phyloP scores from a whole-genome alignment of 2,329 filamentous ascomycete species.

The Blumeria graminis region DNA sequence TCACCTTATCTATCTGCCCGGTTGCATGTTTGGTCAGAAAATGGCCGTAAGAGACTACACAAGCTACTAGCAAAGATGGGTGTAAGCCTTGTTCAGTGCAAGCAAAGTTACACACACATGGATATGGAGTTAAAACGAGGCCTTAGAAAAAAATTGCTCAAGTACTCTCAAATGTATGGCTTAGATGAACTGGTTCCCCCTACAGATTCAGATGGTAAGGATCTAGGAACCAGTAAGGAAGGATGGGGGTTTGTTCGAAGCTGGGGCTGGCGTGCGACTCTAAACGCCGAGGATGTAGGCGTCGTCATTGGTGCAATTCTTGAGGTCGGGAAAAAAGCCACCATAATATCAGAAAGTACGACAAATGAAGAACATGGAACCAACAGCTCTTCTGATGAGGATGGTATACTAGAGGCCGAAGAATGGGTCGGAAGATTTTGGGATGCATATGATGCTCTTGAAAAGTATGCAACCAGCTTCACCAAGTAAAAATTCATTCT shows the following conservation, averaged over 20 bases:
- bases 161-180: slow-evolving; percentile 82
- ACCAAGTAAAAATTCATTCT: background rate
- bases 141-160: slow-evolving; percentile 60
- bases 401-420: slow-evolving; percentile 26
- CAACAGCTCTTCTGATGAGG: slow-evolving; percentile 21
- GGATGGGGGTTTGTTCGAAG: slow-evolving; percentile 93
- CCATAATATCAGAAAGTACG: slow-evolving; percentile 10
- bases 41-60: slow-evolving; percentile 66
- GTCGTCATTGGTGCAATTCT: slow-evolving; percentile 78
- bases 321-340: slow-evolving; percentile 48
- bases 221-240: slow-evolving; percentile 52
- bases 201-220: slow-evolving; percentile 43
- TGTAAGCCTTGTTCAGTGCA: slow-evolving; percentile 77
- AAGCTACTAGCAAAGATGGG: slow-evolving; percentile 97
- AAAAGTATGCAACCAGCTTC: slow-evolving; percentile 26
- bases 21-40: slow-evolving; percentile 84
- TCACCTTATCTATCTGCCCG: slow-evolving; percentile 83
- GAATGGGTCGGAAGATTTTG: slow-evolving; percentile 46
- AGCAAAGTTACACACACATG: slow-evolving; percentile 94
- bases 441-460: slow-evolving; percentile 48
- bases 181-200: slow-evolving; percentile 80
- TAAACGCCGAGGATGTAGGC: slow-evolving; percentile 84
- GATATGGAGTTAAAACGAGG: slow-evolving; percentile 89
- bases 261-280: slow-evolving; percentile 91
- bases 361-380: slow-evolving; percentile 16